phyloP scores from a whole-genome alignment of 495 filamentous ascomycete species.

The Aspergillus incahuasiensis region DNA sequence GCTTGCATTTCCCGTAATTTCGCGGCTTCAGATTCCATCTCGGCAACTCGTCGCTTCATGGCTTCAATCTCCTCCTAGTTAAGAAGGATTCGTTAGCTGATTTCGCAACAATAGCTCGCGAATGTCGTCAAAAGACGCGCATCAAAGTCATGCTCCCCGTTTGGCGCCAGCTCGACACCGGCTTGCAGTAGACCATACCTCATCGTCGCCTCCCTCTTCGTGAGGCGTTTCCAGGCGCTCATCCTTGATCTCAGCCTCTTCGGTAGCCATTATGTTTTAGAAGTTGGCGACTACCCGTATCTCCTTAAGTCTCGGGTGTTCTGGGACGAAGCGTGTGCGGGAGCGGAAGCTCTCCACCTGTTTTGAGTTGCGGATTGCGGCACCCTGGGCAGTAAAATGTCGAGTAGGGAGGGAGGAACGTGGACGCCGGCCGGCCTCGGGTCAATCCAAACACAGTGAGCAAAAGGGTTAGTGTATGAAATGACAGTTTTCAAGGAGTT shows the following conservation, averaged over 20 bases:
- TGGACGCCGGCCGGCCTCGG: neutral
- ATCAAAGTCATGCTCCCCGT: neutral
- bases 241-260: constrained; percentile 36
- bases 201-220: constrained; percentile 41
- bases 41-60: constrained; percentile 96
- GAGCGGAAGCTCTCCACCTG: constrained; percentile 17
- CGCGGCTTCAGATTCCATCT: constrained; percentile 97
- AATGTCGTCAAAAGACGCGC: neutral
- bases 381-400: constrained; percentile 15
- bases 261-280: constrained; percentile 31
- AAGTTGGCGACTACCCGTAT: neutral
- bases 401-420: constrained; percentile 13
- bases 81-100: neutral
- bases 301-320: neutral
- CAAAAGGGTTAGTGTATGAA: neutral
- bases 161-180: neutral
- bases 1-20: constrained; percentile 97
- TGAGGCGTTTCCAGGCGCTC: constrained; percentile 35
- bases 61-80: constrained; percentile 87
- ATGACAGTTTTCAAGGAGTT: neutral
- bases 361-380: constrained; percentile 10
- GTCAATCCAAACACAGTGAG: constrained; percentile 2
- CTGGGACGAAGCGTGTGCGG: neutral
- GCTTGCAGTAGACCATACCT: constrained; percentile 26
- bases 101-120: neutral